Conservation (phyloP, 1,284 basidiomycete genomes). For the Termitomyces sp. region DNA sequence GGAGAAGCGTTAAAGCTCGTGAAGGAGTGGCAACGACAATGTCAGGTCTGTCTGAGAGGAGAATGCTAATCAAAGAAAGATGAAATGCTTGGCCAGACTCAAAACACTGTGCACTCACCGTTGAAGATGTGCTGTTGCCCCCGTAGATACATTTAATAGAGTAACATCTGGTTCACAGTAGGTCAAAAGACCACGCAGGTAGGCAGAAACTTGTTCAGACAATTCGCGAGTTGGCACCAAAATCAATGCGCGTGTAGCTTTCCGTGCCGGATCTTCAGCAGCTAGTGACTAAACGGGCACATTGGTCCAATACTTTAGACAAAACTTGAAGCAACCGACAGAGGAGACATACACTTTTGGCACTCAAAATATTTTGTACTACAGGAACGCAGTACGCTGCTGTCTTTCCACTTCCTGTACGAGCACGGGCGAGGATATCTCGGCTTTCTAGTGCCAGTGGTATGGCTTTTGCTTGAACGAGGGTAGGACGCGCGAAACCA, state of each 20-base stretch:
- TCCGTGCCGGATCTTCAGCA: conserved; percentile 37
- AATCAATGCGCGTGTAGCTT: conserved; percentile 76
- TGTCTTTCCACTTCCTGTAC: conserved; percentile 97
- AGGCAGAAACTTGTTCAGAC: conserved; percentile 82
- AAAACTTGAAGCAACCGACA: conserved; percentile 2
- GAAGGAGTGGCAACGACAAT: conserved; percentile 91
- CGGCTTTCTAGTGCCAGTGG: conserved; percentile 85
- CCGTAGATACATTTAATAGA: conserved; percentile 78
- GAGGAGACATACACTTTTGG: conserved; percentile 55
- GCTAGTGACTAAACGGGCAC: conserved; percentile 27
- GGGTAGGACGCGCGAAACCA: conserved; percentile 78
- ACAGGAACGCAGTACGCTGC: conserved; percentile 93
- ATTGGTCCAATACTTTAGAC: conserved; percentile 4
- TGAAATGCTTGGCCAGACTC: not conserved
- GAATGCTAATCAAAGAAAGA: conserved; percentile 40
- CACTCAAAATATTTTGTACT: conserved; percentile 82
- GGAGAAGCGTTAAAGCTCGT: conserved; percentile 73
- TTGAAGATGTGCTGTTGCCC: conserved; percentile 72
- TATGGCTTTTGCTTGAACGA: conserved; percentile 78
- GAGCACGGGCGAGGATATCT: conserved; percentile 91
- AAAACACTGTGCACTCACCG: conserved; percentile 41
- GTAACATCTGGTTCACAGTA: conserved; percentile 79
- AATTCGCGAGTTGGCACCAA: conserved; percentile 95
- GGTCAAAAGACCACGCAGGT: conserved; percentile 60
- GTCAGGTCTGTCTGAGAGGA: conserved; percentile 90